These are phyloP conservation scores for Cylindrotheca closterium DNA, from an alignment of 108 stramenopile genomes.

Conservation along the genomic window DNA sequence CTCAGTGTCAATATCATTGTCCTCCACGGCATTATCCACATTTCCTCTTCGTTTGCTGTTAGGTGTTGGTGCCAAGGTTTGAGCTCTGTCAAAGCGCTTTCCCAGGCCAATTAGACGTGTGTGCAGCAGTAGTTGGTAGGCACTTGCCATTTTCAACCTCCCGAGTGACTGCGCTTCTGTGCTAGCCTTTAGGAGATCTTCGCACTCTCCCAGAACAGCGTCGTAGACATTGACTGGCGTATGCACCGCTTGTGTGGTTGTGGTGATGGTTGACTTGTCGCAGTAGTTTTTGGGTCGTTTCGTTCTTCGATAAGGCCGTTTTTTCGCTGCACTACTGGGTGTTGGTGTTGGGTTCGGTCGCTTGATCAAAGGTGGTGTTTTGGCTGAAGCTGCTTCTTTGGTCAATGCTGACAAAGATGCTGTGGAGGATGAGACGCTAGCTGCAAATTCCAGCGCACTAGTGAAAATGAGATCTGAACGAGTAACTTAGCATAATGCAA, in stretches of 20 bases:
- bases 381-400: too few relatives aligned
- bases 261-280: conserved; percentile 49
- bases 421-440: too few relatives aligned
- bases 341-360: background rate
- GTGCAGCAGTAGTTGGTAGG: conserved; percentile 73
- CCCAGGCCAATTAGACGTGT: conserved; percentile 80
- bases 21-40: conserved; percentile 7
- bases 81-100: conserved; percentile 70
- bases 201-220: conserved; percentile 70
- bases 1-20: conserved; percentile 18
- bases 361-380: too few relatives aligned
- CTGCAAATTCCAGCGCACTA: too few relatives aligned
- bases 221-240: conserved; percentile 56
- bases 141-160: conserved; percentile 66
- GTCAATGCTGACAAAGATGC: too few relatives aligned
- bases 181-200: conserved; percentile 72
- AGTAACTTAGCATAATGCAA: too few relatives aligned
- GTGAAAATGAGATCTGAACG: too few relatives aligned
- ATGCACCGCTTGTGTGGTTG: conserved; percentile 32
- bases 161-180: conserved; percentile 74
- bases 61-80: background rate
- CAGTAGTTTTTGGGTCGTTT: conserved; percentile 40
- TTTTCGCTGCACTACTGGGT: conserved; percentile 5
- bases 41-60: background rate
- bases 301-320: conserved; percentile 45